Base-by-base conservation (phyloP, 306 rosid genomes). In the Lotus japonicus region DNA sequence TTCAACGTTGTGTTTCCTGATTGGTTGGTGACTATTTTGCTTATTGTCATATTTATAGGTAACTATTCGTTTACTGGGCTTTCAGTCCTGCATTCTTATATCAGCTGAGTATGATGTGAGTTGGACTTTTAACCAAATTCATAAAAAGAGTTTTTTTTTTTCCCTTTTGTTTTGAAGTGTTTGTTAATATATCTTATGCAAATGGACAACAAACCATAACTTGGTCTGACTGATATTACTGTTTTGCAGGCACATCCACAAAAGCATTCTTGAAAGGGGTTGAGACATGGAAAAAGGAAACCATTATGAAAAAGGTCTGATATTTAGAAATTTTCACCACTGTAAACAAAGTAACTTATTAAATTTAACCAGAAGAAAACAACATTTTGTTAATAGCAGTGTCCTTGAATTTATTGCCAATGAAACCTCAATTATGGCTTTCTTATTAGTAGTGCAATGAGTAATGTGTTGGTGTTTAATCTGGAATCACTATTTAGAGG, bases 11-110 rank as follows among this genome's bases (percentile, higher is more conserved):
- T 88, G 9, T 92, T 92, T 75, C 86, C 98, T 14, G 97, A 92
- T 64, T 90, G 98, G 98, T 74, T 92, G 81, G 97, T 92, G 58
- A 92, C 98, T n/a, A 65, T 90, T 66, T 79, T 92, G 84, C 97
- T 90, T 48, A 88, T 92, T 58, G 10, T 83, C 78, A 89, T 92
- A 54, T 92, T 92, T 44, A 4, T 92, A 13, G 91, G 98, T 92
- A 88, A 75, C 8, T 10, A 10, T 66, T 45, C 2, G 46, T 66
- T 11, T 28, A 26, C 54, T 58, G 15, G 8, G 14, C 48, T 17
- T 14, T 7, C 36, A 55, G 6, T 59, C 35, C 13, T 46, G 17
- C 38, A 35, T 70, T 69, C 46, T 14, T 15, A 6, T 31, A 31
- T 5, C 36, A 31, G 36, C 5, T 31, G 5, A 31, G 36, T 31